Percentiles rank a stretch among this genome's conserved stretches.
These are phyloP conservation scores for Caryopteris hybrid DNA, from an alignment of 305 asterid species.

Conservation along the genomic window DNA sequence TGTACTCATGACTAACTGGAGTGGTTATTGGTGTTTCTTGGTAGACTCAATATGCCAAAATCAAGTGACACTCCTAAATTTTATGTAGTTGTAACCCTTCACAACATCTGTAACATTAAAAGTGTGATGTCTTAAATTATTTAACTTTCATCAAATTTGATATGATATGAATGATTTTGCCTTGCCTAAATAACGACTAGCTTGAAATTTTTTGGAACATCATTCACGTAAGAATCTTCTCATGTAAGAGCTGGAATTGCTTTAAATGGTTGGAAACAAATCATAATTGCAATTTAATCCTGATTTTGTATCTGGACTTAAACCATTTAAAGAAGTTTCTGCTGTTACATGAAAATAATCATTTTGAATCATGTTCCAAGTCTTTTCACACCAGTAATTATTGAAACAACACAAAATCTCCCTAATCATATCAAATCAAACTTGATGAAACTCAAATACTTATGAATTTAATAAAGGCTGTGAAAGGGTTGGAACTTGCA, in stretches of 20 bases:
- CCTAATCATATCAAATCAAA: not conserved
- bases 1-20: not conserved
- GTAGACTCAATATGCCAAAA: not conserved
- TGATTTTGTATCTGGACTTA: not conserved
- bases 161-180: not conserved
- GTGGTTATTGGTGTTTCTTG: not conserved
- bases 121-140: not conserved
- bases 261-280: not conserved
- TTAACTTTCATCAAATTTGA: not conserved
- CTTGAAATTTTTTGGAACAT: not conserved
- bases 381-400: not conserved
- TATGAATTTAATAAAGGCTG: slow-evolving; percentile 8
- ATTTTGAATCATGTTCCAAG: not conserved
- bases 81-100: not conserved
- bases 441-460: not conserved
- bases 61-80: slow-evolving; percentile 12
- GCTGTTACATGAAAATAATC: not conserved
- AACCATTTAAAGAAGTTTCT: not conserved
- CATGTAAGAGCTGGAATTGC: not conserved
- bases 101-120: slow-evolving; percentile 5
- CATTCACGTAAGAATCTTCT: not conserved
- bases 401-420: not conserved
- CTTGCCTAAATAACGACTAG: not conserved
- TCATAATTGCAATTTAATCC: not conserved
- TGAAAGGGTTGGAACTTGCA: not conserved